A percentile compares a stretch with the other conserved stretches of the same genome.
Evolutionary conservation across 805 yeast genomes (phyloP).

Genomic region (Candida sphagnicola): DNA sequence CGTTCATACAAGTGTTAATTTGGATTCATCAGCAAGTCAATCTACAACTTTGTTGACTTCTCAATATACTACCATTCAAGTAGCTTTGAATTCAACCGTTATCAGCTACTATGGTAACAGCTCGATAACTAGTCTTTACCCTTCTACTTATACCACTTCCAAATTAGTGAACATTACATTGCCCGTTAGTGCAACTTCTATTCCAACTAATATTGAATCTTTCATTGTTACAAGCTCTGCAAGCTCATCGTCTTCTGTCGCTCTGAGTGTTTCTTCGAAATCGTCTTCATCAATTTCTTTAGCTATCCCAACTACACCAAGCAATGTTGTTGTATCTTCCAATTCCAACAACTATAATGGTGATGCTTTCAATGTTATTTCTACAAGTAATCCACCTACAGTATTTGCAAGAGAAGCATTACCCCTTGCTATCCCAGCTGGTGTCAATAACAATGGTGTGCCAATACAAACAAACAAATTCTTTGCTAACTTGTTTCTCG

Average conservation of each 20-base stretch:
- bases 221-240: not conserved
- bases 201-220: not conserved
- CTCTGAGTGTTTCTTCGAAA: not conserved
- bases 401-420: conserved; percentile 45
- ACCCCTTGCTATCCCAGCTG: conserved; percentile 43
- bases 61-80: conserved; percentile 4
- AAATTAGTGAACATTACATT: conserved; percentile 1
- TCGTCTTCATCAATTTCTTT: conserved; percentile 6
- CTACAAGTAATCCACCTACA: conserved; percentile 25
- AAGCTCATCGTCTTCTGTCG: not conserved
- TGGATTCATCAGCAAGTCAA: too few species aligned
- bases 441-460: conserved; percentile 39
- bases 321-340: not conserved
- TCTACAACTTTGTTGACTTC: conserved; percentile 2
- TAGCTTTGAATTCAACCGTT: not conserved
- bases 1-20: too few species aligned
- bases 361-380: conserved; percentile 48
- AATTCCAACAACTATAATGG: conserved; percentile 16
- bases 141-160: conserved; percentile 2
- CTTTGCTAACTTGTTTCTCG: conserved; percentile 61
- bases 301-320: conserved; percentile 4
- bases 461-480: conserved; percentile 73
- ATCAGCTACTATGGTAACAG: not conserved
- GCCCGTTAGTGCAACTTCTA: not conserved
- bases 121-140: not conserved